phyloP scores from a whole-genome alignment of 1,284 basidiomycete species.

The Ustilago hordei region DNA sequence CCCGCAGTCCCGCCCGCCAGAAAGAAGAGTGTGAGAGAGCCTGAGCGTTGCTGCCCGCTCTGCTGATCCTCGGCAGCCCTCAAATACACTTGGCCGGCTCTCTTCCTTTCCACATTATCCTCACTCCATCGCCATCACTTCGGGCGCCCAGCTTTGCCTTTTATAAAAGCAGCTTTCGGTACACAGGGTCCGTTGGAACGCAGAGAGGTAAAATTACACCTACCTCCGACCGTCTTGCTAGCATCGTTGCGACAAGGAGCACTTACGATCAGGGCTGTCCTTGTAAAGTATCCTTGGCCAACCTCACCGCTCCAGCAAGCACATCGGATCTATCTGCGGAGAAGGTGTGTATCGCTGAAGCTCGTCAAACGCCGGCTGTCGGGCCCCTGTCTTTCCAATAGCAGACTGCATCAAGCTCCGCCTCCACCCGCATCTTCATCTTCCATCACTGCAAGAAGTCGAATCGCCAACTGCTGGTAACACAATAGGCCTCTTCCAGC shows the following conservation, averaged over 20 bases:
- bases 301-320: neutral
- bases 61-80: conserved; percentile 11
- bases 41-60: conserved; percentile 1
- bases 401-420: neutral
- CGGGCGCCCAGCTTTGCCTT: neutral
- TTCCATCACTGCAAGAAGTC: neutral
- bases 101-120: neutral
- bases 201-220: neutral
- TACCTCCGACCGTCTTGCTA: neutral
- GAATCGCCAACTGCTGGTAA: neutral
- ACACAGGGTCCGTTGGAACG: neutral
- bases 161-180: conserved; percentile 2
- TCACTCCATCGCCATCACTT: conserved; percentile 7
- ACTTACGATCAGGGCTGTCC: neutral
- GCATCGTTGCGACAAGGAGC: neutral
- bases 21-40: neutral
- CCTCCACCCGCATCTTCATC: conserved; percentile 1
- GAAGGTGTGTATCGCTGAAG: neutral
- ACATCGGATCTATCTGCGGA: neutral
- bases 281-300: neutral
- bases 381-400: neutral
- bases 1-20: conserved; percentile 8
- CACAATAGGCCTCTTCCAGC: neutral
- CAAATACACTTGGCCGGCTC: conserved; percentile 5
- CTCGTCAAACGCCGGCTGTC: neutral